Base-by-base conservation (phyloP, 2,329 filamentous ascomycete genomes). In the Alternaria burnsii region DNA sequence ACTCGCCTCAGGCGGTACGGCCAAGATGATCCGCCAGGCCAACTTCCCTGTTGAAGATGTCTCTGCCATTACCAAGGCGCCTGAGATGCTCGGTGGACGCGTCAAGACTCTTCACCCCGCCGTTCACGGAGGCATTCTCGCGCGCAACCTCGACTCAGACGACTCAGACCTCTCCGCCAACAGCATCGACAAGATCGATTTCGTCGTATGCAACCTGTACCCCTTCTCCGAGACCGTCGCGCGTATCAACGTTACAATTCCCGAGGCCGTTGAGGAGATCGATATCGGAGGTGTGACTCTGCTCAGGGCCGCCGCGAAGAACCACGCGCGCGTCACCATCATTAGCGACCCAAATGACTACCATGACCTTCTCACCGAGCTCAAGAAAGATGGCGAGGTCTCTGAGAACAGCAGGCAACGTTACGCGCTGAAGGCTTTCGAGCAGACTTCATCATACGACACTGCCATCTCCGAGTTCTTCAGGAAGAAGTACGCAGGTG, bases 221-320 rank as follows among this genome's bases (percentile, higher is more conserved):
- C 95, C 95, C 12, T 99, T 99, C 89, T 97, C 97, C 85, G 94
- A 98, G 79, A 99, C 95, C 32, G 89, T 99, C 71, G 91, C 93
- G 73, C 97, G 97, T 86, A 89, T 96, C 84, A 97, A 97, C 76
- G 95, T 99, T 74, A 98, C 94, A 63, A 92, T 99, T 65, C 89
- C 92, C 52, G 94, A 99, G 83, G 95, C 95, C 52, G 94, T 99
- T 40, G 95, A 99, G 83, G 95, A 99, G 84, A 97, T 99, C 74
- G 95, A 99, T 82, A 97, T 99, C 77, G 95, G 78, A 62, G 95
- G 95, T 73, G 95, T 99, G 53, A 99, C 95, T 40, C 89, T 99
- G 63, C 92, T 99, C 76, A 91, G 95, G 67, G 95, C 95, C 58
- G 95, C 95, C 26, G 95, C 95, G 72, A 99, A 99, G 88, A 99